phyloP scores from a whole-genome alignment of 1,284 basidiomycete genomes.

The Ustilago trichophora region DNA sequence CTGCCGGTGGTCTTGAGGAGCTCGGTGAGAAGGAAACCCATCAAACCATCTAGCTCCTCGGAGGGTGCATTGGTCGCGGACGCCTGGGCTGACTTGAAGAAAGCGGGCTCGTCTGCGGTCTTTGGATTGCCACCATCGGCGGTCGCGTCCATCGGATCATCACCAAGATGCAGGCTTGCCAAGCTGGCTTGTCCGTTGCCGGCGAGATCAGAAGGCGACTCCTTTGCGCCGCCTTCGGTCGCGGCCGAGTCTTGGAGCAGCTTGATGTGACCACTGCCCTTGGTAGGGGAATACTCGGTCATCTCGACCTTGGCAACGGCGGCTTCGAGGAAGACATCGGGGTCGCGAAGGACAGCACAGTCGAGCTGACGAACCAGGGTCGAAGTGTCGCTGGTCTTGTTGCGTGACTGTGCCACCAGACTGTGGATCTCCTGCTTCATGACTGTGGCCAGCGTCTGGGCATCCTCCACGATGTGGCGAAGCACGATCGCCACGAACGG shows the following conservation, averaged over 20 bases:
- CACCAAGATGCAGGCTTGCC: constrained; percentile 49
- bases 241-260: constrained; percentile 21
- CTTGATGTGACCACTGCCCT: constrained; percentile 45
- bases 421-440: constrained; percentile 80
- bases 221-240: constrained; percentile 11
- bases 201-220: constrained; percentile 43
- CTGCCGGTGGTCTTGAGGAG: constrained; percentile 70
- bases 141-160: constrained; percentile 77
- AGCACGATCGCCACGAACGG: constrained; percentile 86
- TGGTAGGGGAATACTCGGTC: constrained; percentile 48
- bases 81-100: constrained; percentile 18
- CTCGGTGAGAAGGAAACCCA: constrained; percentile 79
- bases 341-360: constrained; percentile 83
- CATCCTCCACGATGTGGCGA: constrained; percentile 88
- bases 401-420: constrained; percentile 65
- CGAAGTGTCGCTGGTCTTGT: constrained; percentile 73
- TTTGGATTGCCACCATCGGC: constrained; percentile 47
- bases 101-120: constrained; percentile 30
- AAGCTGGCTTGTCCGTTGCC: constrained; percentile 42
- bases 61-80: constrained; percentile 12
- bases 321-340: constrained; percentile 79
- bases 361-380: constrained; percentile 81
- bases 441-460: constrained; percentile 73
- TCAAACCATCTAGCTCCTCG: constrained; percentile 71
- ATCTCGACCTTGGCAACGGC: constrained; percentile 54